Evolutionary conservation across 371 early-diverging fungal species (phyloP), one percentile per base, ranked within the genome.

Genomic region (Mycotypha africana): DNA sequence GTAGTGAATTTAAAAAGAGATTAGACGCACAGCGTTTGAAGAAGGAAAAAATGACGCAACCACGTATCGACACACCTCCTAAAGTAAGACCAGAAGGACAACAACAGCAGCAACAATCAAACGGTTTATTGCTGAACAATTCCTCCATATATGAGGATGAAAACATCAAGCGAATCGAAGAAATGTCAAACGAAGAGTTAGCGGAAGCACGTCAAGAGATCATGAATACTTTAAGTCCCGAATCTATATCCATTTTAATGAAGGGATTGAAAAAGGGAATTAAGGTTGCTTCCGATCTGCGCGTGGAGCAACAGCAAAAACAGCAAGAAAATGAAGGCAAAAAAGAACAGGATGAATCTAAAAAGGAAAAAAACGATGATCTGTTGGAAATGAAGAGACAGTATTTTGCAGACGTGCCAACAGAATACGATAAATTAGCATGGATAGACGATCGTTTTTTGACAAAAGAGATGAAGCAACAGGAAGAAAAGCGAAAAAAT

Each of bases 341-440:
- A 12, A 44, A 47, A 15, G 36, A 42, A 16, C 44, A 38, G 0
- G 21, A 33, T 6, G 42, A 45, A 28, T 25, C 47, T n/a, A 14
- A 39, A 19, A 61, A 67, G 15, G 64, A 65, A 17, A 65, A 67
- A 11, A 75, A 74, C 11, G 62, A 67, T 8, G 78, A 82, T 49
- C 70, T 75, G 23, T 36, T 79, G 39, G 66, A 67, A 0, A 45
- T 79, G 65, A 78, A 76, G 40, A 57, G 70, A 31, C 66, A 69
- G 15, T 84, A 70, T 38, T 84, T 69, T 54, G 45, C 72, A 1
- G 65, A 79, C 40, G 75, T 79, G 2, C 76, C 80, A 0, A 31
- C 65, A 1, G 86, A 87, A 47, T 51, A 67, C 7, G 85, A 86
- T 19, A 89, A 87, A 42, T 39, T 87, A 42, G 80, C 79, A 35